Percentiles rank a stretch among this genome's conserved stretches.
Evolutionary conservation across 2,329 filamentous ascomycete genomes (phyloP).

Genomic region (Xylaria sp.): DNA sequence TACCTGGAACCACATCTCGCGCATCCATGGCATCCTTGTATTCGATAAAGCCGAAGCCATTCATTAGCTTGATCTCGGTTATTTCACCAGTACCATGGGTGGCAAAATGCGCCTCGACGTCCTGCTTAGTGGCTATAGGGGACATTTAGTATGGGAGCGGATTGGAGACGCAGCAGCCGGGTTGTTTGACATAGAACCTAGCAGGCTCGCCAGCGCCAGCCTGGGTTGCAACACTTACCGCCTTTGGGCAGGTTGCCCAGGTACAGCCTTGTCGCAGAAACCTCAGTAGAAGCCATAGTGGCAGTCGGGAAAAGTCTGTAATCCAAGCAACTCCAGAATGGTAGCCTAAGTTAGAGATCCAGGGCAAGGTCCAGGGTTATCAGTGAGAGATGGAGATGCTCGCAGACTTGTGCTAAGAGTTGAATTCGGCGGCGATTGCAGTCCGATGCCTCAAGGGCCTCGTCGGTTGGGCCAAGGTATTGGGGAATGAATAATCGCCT

Average conservation of each 20-base stretch:
- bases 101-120: conserved; percentile 95
- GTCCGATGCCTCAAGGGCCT: conserved; percentile 10
- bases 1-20: conserved; percentile 97
- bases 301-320: conserved; percentile 23
- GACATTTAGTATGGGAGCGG: conserved; percentile 29
- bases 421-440: not conserved
- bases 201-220: not conserved
- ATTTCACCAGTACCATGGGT: conserved; percentile 97
- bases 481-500: not conserved
- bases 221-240: conserved; percentile 69
- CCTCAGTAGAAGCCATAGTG: conserved; percentile 61
- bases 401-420: conserved; percentile 3
- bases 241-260: conserved; percentile 96
- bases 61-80: conserved; percentile 99
- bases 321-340: conserved; percentile 28
- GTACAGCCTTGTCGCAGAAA: conserved; percentile 95
- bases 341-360: conserved; percentile 9
- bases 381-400: conserved; percentile 22
- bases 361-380: conserved; percentile 13
- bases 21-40: conserved; percentile 99
- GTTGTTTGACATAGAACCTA: conserved; percentile 16
- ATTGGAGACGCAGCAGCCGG: conserved; percentile 15
- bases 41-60: conserved; percentile 99
- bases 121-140: conserved; percentile 78
- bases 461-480: not conserved